Percentiles rank a stretch among this genome's conserved stretches.
phyloP scores from a whole-genome alignment of 352 stramenopile genomes.

The Phytophthora pluvialis region DNA sequence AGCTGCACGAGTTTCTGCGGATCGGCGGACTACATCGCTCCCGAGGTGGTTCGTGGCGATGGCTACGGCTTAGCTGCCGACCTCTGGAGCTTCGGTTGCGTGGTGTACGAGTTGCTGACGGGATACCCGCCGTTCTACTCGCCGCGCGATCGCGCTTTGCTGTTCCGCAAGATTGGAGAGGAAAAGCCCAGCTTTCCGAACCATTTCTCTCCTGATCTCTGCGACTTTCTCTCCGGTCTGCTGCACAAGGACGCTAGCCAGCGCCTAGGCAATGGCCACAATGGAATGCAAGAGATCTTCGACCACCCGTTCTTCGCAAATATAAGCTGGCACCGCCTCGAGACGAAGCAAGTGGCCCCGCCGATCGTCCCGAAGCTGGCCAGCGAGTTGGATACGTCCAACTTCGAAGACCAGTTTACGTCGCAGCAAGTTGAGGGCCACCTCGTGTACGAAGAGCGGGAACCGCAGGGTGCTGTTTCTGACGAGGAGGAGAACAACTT shows the following conservation, averaged over 20 bases:
- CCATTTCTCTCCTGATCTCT: slow-evolving; percentile 79
- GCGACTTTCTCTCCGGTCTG: slow-evolving; percentile 62
- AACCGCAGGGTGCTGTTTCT: slow-evolving; percentile 28
- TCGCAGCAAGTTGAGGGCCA: slow-evolving; percentile 67
- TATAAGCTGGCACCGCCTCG: slow-evolving; percentile 81
- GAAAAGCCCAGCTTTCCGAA: slow-evolving; percentile 92
- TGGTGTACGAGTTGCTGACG: slow-evolving; percentile 86
- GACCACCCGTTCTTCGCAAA: slow-evolving; percentile 75
- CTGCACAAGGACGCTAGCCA: slow-evolving; percentile 66
- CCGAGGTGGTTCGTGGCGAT: slow-evolving; percentile 74
- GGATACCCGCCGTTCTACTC: slow-evolving; percentile 94
- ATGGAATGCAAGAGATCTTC: slow-evolving; percentile 77
- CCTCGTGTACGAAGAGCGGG: slow-evolving; percentile 63
- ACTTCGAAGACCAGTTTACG: slow-evolving; percentile 83
- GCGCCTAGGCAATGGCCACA: slow-evolving; percentile 60
- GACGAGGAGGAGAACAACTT: slow-evolving; percentile 42
- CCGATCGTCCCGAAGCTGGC: slow-evolving; percentile 61
- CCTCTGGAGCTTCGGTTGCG: slow-evolving; percentile 91
- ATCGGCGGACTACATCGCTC: slow-evolving; percentile 86
- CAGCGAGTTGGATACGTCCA: slow-evolving; percentile 62
- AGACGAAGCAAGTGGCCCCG: slow-evolving; percentile 74
- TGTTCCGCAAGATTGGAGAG: slow-evolving; percentile 98
- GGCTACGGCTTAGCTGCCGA: slow-evolving; percentile 83
- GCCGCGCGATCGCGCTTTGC: slow-evolving; percentile 81
- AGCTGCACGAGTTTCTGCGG: slow-evolving; percentile 84